Evolutionary conservation across 2,329 filamentous ascomycete species (phyloP).

Genomic region (Ampelomyces quisqualis): DNA sequence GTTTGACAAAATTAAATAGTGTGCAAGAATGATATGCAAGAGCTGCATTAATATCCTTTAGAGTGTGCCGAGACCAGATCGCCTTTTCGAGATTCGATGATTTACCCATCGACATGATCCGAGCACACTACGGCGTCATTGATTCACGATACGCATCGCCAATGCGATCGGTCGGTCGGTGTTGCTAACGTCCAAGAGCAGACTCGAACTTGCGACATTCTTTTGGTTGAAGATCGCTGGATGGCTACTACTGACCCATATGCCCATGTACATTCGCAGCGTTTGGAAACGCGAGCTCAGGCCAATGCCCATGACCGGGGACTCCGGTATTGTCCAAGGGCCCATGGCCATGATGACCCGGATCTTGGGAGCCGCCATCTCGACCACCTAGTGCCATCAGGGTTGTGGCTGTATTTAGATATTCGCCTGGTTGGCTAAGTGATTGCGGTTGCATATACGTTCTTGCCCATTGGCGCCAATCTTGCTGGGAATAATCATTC

Average conservation of each 20-base stretch:
- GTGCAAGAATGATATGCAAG: too few species aligned
- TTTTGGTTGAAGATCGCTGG: too few species aligned
- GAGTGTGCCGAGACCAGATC: too few species aligned
- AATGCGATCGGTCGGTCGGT: too few species aligned
- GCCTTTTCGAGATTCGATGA: too few species aligned
- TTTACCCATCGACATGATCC: too few species aligned
- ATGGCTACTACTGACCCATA: constrained; percentile 23
- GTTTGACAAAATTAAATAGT: too few species aligned
- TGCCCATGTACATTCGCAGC: constrained; percentile 23
- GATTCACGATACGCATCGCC: too few species aligned
- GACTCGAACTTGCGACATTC: too few species aligned
- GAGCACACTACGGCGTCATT: too few species aligned
- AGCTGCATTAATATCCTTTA: too few species aligned
- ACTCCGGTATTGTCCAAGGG: constrained; percentile 25
- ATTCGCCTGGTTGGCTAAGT: constrained; percentile 30
- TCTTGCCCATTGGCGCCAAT: constrained; percentile 42
- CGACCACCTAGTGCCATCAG: constrained; percentile 43
- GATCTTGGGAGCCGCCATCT: constrained; percentile 23
- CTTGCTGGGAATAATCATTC: constrained; percentile 29
- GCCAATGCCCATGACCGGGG: constrained; percentile 32
- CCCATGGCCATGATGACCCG: constrained; percentile 20
- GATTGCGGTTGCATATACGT: constrained; percentile 33
- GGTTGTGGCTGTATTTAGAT: constrained; percentile 43
- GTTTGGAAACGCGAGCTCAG: constrained; percentile 30
- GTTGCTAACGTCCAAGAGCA: too few species aligned